A percentile compares a stretch with the other conserved stretches of the same genome.
phyloP scores from a whole-genome alignment of 1,284 basidiomycete genomes.

The Rhodotorula sp. region DNA sequence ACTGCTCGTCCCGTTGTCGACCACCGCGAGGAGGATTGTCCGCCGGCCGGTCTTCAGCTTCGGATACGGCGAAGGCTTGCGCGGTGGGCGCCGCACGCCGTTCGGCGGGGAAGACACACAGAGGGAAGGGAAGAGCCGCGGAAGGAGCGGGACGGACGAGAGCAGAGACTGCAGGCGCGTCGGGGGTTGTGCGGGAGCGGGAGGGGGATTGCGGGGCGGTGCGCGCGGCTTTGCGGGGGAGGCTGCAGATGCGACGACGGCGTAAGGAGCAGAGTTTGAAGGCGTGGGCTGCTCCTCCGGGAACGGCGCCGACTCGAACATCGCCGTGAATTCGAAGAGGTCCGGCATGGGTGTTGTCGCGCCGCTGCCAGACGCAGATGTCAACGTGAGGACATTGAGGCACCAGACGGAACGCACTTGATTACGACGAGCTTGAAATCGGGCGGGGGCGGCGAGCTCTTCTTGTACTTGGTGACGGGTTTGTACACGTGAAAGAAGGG shows the following conservation, averaged over 20 bases:
- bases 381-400: neutral
- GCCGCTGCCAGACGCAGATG: conserved; percentile 56
- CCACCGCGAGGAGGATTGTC: conserved; percentile 80
- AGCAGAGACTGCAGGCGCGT: neutral
- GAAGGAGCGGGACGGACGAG: conserved; percentile 10
- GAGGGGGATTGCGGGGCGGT: conserved; percentile 22
- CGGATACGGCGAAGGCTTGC: conserved; percentile 49
- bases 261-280: conserved; percentile 6
- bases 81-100: neutral
- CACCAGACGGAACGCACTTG: conserved; percentile 52
- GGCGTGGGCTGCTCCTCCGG: neutral
- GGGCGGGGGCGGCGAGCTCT: conserved; percentile 73
- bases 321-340: conserved; percentile 64
- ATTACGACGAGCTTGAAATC: conserved; percentile 86
- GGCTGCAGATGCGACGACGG: conserved; percentile 13
- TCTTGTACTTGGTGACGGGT: conserved; percentile 79
- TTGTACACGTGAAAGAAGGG: conserved; percentile 93
- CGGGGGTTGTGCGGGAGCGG: neutral
- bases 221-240: neutral
- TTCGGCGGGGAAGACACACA: neutral
- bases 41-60: conserved; percentile 79
- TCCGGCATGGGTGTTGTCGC: conserved; percentile 71
- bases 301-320: conserved; percentile 64
- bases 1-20: conserved; percentile 83
- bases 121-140: conserved; percentile 28